These are phyloP conservation scores for Kazachstania sp. DNA, from an alignment of 1,139 yeast genomes.

Conservation along the genomic window DNA sequence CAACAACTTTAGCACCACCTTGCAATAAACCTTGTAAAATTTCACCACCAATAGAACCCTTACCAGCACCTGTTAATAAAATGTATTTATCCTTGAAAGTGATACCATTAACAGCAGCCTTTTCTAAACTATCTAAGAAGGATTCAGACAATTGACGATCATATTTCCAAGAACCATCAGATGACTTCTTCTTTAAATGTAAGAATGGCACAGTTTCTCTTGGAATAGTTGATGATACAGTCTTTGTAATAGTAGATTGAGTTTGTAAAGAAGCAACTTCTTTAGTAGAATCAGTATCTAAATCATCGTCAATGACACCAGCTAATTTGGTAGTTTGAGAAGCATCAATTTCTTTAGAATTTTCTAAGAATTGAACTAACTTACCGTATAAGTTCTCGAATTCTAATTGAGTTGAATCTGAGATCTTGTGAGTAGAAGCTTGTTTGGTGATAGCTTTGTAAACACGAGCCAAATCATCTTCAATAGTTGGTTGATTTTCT, in stretches of 20 bases:
- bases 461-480: constrained; percentile 75
- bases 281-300: constrained; percentile 57
- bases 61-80: constrained; percentile 96
- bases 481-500: constrained; percentile 56
- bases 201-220: constrained; percentile 90
- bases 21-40: constrained; percentile 86
- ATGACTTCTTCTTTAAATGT: constrained; percentile 72
- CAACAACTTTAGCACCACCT: constrained; percentile 97
- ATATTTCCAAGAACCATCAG: constrained; percentile 73
- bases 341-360: constrained; percentile 53
- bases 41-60: constrained; percentile 97
- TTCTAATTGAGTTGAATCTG: constrained; percentile 59
- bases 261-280: constrained; percentile 81
- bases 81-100: constrained; percentile 84
- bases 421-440: constrained; percentile 36
- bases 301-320: constrained; percentile 35
- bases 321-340: constrained; percentile 35
- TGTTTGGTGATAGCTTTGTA: constrained; percentile 75
- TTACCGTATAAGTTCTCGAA: constrained; percentile 75
- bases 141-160: constrained; percentile 68
- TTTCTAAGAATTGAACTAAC: constrained; percentile 62
- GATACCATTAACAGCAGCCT: constrained; percentile 87
- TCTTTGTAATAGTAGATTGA: constrained; percentile 57
- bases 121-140: constrained; percentile 84
- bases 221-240: constrained; percentile 66